Evolutionary conservation across 2,329 filamentous ascomycete species (phyloP), one percentile per base, ranked within the genome.

Genomic region (Rhynchosporium graminicola): DNA sequence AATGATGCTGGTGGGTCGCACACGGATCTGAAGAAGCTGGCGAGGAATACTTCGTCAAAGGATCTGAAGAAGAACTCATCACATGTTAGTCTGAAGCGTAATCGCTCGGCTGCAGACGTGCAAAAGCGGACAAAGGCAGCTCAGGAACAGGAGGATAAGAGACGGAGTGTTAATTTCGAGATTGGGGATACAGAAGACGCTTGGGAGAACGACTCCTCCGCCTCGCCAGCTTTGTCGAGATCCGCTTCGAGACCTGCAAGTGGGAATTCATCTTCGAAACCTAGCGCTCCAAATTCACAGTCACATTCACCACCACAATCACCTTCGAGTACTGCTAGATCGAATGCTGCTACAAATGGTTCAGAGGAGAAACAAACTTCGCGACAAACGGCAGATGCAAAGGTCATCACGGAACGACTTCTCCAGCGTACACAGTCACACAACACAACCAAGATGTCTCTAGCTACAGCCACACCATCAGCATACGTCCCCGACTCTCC

Each of bases 201-300:
- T 76, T 88, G 86, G 86, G 83, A 88, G 47, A 86, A 89, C 74
- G 85, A 84, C 74, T 80, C 80, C 52, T 86, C 83, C 61, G 85
- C 85, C 57, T 87, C 84, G 10, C 85, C 85, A 4, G 82, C 85
- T 65, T 75, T 83, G 51, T 82, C 81, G 12, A 75, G 81, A 62
- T 78, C 69, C 79, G 80, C 63, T 15, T 70, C 69, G 48, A 63
- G 73, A 63, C 57, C 63, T 46, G 65, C 64, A 15, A 81, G 79
- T 67, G 79, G 76, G 26, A 80, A 80, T 59, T 80, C 79, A 12
- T 82, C 78, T 36, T 73, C 78, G 33, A 80, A 77, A 68, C 76
- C 74, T 7, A 76, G 71, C 65, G 71, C 73, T 29, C 72, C 65
- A 45, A 72, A 70, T 59, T 73, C 72, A 2, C 62, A 65, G 56